Evolutionary conservation across 805 yeast genomes (phyloP).

Genomic region (Wickerhamomyces bovis): DNA sequence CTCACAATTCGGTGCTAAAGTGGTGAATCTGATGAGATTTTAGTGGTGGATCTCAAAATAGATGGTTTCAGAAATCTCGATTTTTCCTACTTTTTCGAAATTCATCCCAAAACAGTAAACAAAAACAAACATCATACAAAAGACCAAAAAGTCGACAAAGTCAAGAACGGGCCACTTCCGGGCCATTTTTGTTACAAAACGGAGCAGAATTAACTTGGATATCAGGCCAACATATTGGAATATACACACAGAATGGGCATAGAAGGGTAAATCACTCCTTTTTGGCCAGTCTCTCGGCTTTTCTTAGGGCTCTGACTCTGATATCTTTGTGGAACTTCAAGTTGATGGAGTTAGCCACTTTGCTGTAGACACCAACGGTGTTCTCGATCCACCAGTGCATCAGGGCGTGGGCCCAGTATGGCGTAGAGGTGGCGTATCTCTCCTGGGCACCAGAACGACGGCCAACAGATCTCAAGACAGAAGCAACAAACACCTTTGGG

Average conservation of each 20-base stretch:
- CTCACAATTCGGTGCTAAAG: background rate
- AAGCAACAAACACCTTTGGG: constrained; percentile 72
- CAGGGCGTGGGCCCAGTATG: constrained; percentile 90
- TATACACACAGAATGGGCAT: background rate
- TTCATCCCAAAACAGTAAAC: constrained; percentile 6
- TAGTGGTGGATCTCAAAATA: background rate
- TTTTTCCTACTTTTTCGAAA: background rate
- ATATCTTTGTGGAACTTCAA: constrained; percentile 72
- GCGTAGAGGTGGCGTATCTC: constrained; percentile 79
- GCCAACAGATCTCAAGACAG: constrained; percentile 66
- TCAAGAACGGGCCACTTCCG: background rate
- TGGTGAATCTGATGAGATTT: background rate
- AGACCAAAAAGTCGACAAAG: background rate
- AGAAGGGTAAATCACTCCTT: constrained; percentile 5
- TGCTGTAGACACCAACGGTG: constrained; percentile 77
- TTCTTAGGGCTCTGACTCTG: constrained; percentile 76
- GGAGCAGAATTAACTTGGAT: too few species aligned
- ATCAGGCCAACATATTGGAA: background rate
- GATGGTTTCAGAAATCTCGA: background rate
- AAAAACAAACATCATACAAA: constrained; percentile 5
- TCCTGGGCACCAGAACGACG: constrained; percentile 91
- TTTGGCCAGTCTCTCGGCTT: constrained; percentile 44
- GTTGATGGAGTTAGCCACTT: constrained; percentile 62
- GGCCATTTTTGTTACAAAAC: background rate
- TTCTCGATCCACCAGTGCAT: constrained; percentile 79